Evolutionary conservation across 2,329 filamentous ascomycete species (phyloP), one percentile per base, ranked within the genome.

Genomic region (Neofusicoccum kwambonambiense): DNA sequence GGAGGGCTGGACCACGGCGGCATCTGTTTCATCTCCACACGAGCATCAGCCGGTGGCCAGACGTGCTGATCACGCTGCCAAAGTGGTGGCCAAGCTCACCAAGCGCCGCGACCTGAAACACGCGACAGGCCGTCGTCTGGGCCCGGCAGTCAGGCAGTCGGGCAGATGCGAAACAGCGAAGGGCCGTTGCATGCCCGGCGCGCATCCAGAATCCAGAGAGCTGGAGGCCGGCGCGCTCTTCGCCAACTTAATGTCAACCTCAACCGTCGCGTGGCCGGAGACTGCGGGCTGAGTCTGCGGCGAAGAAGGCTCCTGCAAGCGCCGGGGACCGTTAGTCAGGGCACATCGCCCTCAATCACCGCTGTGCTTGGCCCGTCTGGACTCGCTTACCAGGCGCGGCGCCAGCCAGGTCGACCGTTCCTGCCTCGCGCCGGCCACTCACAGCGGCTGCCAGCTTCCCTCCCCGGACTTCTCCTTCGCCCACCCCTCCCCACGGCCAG

Each of bases 381-480:
- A 34, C 42, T 58, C 54, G 54, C 54, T 58, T 45, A 45, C n/a
- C 27, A 11, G 35, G 54, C 54, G n/a, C 41, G 54, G 51, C 35
- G 15, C 54, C 41, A 44, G 22, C 39, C 22, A 34, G 19, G 15
- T 3, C 7, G 22, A 3, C 6, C 31, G 50, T 56, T 35, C 52
- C 34, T 42, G 50, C 4, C 50, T 17, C 22, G 17, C 19, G 52
- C 35, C 4, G 52, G 15, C 52, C 52, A 56, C 37, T 58, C 54
- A 58, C 22, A 19, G 54, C 39, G 3, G 54, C 7, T 58, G 41
- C 34, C 13, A 52, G 4, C 22, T 34, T 13, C 22, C 7, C 7
- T 51, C 27, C 39, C 54, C 35, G 39, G 11, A 15, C n/a, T 35
- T 35, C 22, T 12, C 41, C 56, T 12, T 47, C 31, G 22, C 39